Conservation (phyloP, 2,329 filamentous ascomycete genomes). For the Talaromyces sp. region DNA sequence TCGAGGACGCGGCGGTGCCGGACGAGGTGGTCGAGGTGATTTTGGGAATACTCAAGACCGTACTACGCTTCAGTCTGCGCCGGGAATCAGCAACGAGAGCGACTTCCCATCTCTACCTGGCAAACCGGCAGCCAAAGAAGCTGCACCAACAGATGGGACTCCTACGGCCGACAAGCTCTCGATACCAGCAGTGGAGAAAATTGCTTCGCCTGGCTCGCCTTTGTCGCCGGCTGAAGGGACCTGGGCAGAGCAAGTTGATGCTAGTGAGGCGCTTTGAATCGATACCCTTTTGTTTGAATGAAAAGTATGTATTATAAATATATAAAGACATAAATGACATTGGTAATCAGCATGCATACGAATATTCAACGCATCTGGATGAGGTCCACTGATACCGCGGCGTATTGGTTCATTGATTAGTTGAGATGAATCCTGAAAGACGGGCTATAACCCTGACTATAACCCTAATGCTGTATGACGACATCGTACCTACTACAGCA, state of each 20-base stretch:
- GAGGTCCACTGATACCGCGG: background rate
- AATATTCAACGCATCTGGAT: background rate
- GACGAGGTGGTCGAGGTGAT: constrained; percentile 23
- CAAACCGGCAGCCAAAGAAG: constrained; percentile 22
- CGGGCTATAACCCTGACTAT: background rate
- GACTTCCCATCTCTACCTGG: constrained; percentile 37
- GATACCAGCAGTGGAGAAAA: background rate
- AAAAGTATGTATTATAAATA: constrained; percentile 2
- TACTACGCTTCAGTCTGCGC: constrained; percentile 21
- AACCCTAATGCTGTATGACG: background rate
- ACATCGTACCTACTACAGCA: background rate
- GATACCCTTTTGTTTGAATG: constrained; percentile 8
- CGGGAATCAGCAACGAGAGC: constrained; percentile 29
- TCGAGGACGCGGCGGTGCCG: constrained; percentile 30
- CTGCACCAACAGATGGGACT: constrained; percentile 15
- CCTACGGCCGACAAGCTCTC: constrained; percentile 26
- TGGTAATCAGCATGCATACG: background rate
- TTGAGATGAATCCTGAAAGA: too few relatives aligned
- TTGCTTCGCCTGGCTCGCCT: constrained; percentile 8
- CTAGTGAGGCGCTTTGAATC: constrained; percentile 5
- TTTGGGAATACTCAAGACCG: constrained; percentile 20
- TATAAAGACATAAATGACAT: background rate
- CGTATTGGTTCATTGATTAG: background rate
- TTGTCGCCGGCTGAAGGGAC: constrained; percentile 19
- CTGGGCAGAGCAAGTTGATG: constrained; percentile 24